Evolutionary conservation across 208 protist genomes (phyloP).

Genomic region (Balamuthia mandrillaris): DNA sequence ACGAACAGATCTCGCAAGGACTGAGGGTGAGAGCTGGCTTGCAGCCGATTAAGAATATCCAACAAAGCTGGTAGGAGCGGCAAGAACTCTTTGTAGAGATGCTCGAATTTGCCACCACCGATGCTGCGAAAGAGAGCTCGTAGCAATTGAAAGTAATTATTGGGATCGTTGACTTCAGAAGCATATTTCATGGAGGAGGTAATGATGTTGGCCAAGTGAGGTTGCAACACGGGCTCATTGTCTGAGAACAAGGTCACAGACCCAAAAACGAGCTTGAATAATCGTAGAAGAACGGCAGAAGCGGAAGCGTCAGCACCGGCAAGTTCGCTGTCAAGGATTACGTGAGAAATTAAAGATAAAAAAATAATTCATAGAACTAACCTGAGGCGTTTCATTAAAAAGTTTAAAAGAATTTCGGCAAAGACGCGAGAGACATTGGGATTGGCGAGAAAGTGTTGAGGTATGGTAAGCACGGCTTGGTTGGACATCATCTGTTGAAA

Average conservation of each 20-base stretch:
- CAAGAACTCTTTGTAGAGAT: conserved; percentile 72
- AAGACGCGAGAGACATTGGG: conserved; percentile 57
- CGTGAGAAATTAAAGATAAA: not conserved
- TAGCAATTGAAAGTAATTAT: conserved; percentile 74
- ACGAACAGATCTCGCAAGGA: conserved; percentile 64
- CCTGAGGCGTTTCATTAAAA: conserved; percentile 62
- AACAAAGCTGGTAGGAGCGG: conserved; percentile 63
- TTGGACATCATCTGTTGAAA: conserved; percentile 68
- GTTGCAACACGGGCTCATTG: conserved; percentile 73
- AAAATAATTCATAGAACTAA: too few species aligned
- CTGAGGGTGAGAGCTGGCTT: conserved; percentile 22
- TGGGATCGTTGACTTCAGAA: conserved; percentile 54
- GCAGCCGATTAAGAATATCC: conserved; percentile 52
- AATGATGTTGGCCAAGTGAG: conserved; percentile 68
- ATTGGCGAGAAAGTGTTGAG: conserved; percentile 76
- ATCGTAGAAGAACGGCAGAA: conserved; percentile 50
- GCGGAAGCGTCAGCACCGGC: conserved; percentile 23
- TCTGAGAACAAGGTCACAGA: conserved; percentile 69
- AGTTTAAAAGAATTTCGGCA: conserved; percentile 70
- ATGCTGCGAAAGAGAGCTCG: conserved; percentile 70
- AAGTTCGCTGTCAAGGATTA: conserved; percentile 39
- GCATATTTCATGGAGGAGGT: conserved; percentile 48
- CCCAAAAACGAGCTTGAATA: conserved; percentile 79
- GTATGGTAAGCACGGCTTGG: conserved; percentile 56
- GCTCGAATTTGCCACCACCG: conserved; percentile 69